Conservation (phyloP, 495 filamentous ascomycete genomes). For the Physcia stellaris region DNA sequence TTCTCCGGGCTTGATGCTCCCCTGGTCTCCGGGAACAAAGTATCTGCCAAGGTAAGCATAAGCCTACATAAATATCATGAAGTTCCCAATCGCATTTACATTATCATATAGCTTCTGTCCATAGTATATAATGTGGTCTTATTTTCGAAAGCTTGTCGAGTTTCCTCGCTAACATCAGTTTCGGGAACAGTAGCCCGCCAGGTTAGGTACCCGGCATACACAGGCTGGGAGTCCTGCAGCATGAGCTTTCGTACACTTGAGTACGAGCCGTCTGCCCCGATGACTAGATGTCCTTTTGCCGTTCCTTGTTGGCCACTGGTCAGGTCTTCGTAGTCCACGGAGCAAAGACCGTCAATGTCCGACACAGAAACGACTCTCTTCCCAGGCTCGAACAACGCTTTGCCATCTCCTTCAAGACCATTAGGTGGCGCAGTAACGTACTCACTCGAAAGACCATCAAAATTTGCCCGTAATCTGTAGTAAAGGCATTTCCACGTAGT, state of each 20-base stretch:
- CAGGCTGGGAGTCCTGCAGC: constrained; percentile 4
- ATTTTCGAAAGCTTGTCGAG: no score
- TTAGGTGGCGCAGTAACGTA: constrained; percentile 9
- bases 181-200: constrained; percentile 38
- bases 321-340: not conserved
- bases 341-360: constrained; percentile 1
- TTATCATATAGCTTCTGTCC: no score
- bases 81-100: no score
- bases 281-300: constrained; percentile 14
- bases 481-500: constrained; percentile 19
- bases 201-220: constrained; percentile 35
- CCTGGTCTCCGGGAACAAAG: no score
- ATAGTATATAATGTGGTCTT: no score
- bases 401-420: not conserved
- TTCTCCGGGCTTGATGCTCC: no score
- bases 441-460: constrained; percentile 15
- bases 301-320: constrained; percentile 1
- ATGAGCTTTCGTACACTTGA: constrained; percentile 15
- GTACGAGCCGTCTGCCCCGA: constrained; percentile 17
- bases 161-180: no score
- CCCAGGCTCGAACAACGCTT: constrained; percentile 3
- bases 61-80: no score
- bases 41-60: no score
- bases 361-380: constrained; percentile 6
- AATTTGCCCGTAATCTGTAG: constrained; percentile 17